Evolutionary conservation across 805 yeast species (phyloP), one percentile per base, ranked within the genome.

Genomic region (Scheffersomyces lignosus): DNA sequence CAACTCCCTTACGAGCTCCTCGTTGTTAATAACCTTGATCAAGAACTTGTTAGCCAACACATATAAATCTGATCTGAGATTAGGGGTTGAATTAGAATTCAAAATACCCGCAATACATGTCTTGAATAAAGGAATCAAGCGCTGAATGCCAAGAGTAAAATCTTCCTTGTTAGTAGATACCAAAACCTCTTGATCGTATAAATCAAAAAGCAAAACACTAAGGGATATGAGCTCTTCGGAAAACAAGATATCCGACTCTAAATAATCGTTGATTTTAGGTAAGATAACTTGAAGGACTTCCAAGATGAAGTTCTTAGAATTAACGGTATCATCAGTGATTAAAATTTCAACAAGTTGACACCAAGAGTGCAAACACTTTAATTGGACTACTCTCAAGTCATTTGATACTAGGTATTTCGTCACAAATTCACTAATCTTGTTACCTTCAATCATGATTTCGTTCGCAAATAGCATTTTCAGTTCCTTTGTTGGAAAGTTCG

Each of bases 161-260:
- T 45, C 42, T 39, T 56, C 44, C 26, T 49, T 42, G 17, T 36
- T 43, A 18, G 44, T 43, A 9, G 30, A 45, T 12, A 40, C 45
- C 47, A 49, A 34, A 31, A 48, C 45, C 35, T 49, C 53, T 33
- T 45, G 50, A 26, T 77, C 80, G 54, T 81, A 85, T 20, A 78
- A 56, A 38, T 81, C 85, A 45, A 81, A 80, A 33, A 89, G 58
- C 10, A 83, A 71, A 3, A 86, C 90, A 49, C 88, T 78, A 34
- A 89, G 63, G 0, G 95, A 82, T 3, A 87, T 82, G 35, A 89
- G 63, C 40, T 85, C 91, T 52, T 81, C 87, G 1, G 96, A 81
- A 53, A 80, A 85, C 5, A 66, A 56, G 3, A 80, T 66, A 50
- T 86, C 86, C 18, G 68, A 59, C 32, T 81, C 87, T 37, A 87